Conservation (phyloP, 305 asterid species). For the Solanum hybrid region DNA sequence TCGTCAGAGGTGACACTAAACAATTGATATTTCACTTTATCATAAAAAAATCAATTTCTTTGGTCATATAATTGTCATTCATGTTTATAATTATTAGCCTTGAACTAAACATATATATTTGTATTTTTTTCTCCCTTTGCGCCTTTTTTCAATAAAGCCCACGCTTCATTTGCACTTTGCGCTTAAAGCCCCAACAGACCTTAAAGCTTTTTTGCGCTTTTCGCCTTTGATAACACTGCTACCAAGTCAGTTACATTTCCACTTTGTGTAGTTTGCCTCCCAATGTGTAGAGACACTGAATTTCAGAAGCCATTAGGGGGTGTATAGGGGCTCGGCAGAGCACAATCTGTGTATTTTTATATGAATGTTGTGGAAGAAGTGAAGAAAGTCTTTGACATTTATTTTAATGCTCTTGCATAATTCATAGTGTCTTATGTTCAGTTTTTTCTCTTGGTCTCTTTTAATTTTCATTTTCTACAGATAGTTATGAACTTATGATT, state of each 20-base stretch:
- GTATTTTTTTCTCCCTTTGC: no score
- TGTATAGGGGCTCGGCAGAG: not conserved
- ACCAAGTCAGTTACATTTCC: not conserved
- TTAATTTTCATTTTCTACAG: not conserved
- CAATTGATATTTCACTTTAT: no score
- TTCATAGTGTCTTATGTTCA: not conserved
- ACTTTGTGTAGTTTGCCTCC: not conserved
- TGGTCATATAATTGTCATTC: no score
- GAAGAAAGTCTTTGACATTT: not conserved
- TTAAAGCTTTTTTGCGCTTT: no score
- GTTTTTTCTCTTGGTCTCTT: not conserved
- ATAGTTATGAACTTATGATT: not conserved
- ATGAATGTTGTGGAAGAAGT: not conserved
- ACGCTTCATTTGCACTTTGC: no score
- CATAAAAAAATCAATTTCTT: no score
- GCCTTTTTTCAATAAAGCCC: no score
- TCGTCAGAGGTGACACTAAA: no score
- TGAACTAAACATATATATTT: no score
- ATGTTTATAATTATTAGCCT: no score
- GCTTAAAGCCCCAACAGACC: no score
- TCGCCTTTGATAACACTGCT: not conserved
- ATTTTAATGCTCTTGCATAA: not conserved
- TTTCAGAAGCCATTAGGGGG: not conserved
- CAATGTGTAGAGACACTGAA: not conserved
- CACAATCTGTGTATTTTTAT: not conserved